phyloP scores from a whole-genome alignment of 2,329 filamentous ascomycete species.

The Magnaporthiopsis incrustans region DNA sequence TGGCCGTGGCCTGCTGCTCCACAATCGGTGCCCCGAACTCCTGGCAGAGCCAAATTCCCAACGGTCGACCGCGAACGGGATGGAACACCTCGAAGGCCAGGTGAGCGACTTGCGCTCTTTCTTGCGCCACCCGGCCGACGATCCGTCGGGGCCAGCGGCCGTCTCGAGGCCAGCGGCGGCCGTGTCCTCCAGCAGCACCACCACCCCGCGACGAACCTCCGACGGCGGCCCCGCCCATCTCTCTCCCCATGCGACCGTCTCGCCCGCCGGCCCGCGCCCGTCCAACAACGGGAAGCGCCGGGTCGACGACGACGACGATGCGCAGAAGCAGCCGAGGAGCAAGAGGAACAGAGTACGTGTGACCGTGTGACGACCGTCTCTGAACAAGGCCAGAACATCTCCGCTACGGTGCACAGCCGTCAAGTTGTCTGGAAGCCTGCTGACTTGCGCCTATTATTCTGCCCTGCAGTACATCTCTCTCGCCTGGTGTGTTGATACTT shows the following conservation, averaged over 20 bases:
- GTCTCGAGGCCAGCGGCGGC: conserved; percentile 16
- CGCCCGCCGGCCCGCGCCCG: not conserved
- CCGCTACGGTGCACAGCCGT: not conserved
- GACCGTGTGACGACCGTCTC: no score
- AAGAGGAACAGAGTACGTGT: conserved; percentile 50
- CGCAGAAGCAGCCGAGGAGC: conserved; percentile 45
- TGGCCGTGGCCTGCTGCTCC: not conserved
- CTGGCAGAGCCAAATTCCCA: not conserved
- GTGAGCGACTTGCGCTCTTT: conserved; percentile 41
- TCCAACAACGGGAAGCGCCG: conserved; percentile 22
- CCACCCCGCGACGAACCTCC: conserved; percentile 12
- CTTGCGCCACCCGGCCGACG: conserved; percentile 13
- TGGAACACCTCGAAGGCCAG: conserved; percentile 48
- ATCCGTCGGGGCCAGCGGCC: conserved; percentile 9
- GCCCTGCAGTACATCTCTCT: conserved; percentile 48
- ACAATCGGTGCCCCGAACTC: not conserved
- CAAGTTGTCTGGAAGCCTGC: conserved; percentile 4
- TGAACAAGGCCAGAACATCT: no score
- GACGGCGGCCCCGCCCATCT: conserved; percentile 7
- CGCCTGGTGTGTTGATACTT: conserved; percentile 40
- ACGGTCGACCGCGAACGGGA: conserved; percentile 15
- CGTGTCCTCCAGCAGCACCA: conserved; percentile 11
- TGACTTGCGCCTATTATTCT: not conserved
- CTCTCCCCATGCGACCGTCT: not conserved
- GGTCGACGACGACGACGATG: conserved; percentile 32